Conservation (phyloP, 768 basidiomycete species). For the Steccherinum ochraceum region DNA sequence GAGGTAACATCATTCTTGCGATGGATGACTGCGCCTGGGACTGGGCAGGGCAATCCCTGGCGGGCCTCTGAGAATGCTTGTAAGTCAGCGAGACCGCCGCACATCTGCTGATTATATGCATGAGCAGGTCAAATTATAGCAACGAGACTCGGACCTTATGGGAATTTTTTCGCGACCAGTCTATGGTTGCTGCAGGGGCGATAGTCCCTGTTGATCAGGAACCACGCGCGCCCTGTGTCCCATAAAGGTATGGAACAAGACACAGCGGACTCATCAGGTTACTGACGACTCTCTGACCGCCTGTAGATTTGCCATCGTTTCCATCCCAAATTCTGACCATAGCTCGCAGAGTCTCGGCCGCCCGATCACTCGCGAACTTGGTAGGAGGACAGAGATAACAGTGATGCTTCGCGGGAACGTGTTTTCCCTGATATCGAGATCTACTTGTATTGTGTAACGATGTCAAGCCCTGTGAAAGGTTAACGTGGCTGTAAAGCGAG, state of each 20-base stretch:
- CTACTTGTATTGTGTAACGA: neutral
- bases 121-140: neutral
- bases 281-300: no score
- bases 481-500: neutral
- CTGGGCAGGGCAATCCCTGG: slow-evolving; percentile 10
- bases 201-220: neutral
- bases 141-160: neutral
- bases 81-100: no score
- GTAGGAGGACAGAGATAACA: neutral
- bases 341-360: neutral
- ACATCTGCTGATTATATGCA: no score
- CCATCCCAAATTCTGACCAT: neutral
- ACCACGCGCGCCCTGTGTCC: neutral
- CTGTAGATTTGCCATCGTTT: neutral
- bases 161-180: neutral
- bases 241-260: neutral
- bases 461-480: neutral
- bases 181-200: no score
- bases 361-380: neutral
- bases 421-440: neutral
- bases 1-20: slow-evolving; percentile 47
- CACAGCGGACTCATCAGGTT: neutral
- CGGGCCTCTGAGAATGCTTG: no score
- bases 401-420: neutral
- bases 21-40: slow-evolving; percentile 74